Percentiles rank a stretch among this genome's conserved stretches.
phyloP scores from a whole-genome alignment of 441 rosid species.

The Arabidopsis hybrid region DNA sequence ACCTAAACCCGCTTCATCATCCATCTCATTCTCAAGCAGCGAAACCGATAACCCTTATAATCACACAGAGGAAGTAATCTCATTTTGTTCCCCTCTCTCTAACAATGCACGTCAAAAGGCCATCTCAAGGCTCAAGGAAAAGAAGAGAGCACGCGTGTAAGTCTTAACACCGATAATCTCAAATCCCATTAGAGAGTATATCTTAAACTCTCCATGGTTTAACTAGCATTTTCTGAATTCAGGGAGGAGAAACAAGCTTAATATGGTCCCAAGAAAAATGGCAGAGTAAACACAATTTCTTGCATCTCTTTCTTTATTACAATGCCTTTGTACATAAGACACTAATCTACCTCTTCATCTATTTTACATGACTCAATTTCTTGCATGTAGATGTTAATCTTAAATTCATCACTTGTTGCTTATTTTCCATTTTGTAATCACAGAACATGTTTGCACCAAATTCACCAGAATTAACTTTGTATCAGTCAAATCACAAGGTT shows the following conservation, averaged over 20 bases:
- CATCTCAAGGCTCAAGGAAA: conserved; percentile 60
- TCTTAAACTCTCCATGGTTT: not conserved
- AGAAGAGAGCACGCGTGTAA: conserved; percentile 65
- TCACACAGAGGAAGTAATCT: conserved; percentile 47
- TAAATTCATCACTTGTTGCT: conserved; percentile 10
- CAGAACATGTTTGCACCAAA: conserved; percentile 22
- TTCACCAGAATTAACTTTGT: conserved; percentile 35
- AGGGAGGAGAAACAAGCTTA: conserved; percentile 45
- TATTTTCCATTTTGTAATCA: conserved; percentile 36
- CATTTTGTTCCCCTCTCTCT: conserved; percentile 42
- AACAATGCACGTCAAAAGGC: conserved; percentile 49
- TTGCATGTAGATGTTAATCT: conserved; percentile 19
- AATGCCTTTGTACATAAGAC: conserved; percentile 38
- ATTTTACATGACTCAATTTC: conserved; percentile 31
- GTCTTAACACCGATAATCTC: conserved; percentile 21
- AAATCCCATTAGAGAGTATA: not conserved
- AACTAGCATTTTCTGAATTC: conserved; percentile 14
- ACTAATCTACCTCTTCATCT: conserved; percentile 33
- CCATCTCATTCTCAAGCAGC: conserved; percentile 55
- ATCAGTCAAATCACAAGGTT: conserved; percentile 35
- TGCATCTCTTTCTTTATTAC: too few relatives aligned
- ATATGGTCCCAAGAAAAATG: conserved; percentile 16
- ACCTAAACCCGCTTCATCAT: conserved; percentile 54
- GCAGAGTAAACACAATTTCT: too few relatives aligned
- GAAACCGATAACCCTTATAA: conserved; percentile 47